A percentile compares a stretch with the other conserved stretches of the same genome.
Evolutionary conservation across 805 yeast species (phyloP).

Genomic region (Yamadazyma insecticola): DNA sequence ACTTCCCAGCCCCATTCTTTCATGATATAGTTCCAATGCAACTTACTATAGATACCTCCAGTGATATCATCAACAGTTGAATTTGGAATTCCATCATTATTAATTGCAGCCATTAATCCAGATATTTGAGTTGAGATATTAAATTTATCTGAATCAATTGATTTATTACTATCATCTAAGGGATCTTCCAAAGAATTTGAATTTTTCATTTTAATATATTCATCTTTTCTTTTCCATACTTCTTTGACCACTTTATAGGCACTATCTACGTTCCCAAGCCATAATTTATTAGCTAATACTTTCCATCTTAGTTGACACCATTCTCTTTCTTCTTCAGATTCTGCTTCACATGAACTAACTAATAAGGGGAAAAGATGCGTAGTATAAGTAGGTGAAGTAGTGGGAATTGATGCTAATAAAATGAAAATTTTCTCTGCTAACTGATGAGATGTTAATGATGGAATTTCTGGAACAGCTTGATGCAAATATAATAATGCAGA

Average conservation of each 20-base stretch:
- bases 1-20: constrained; percentile 78
- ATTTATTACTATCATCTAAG: constrained; percentile 11
- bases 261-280: constrained; percentile 64
- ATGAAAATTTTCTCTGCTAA: constrained; percentile 58
- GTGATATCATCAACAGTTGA: constrained; percentile 25
- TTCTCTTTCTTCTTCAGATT: constrained; percentile 51
- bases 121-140: constrained; percentile 29
- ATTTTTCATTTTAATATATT: constrained; percentile 22
- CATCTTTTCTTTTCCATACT: constrained; percentile 64
- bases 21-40: constrained; percentile 70
- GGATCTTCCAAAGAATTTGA: constrained; percentile 6
- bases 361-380: constrained; percentile 64
- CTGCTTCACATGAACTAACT: constrained; percentile 64
- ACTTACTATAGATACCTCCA: constrained; percentile 43
- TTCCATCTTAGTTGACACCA: constrained; percentile 62
- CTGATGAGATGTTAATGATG: constrained; percentile 48
- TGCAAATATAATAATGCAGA: constrained; percentile 57
- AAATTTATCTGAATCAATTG: constrained; percentile 16
- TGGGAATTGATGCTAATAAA: constrained; percentile 59
- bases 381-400: constrained; percentile 49
- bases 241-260: constrained; percentile 67
- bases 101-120: constrained; percentile 38
- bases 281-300: constrained; percentile 45
- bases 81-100: constrained; percentile 26
- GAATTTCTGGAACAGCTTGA: constrained; percentile 69